Base-by-base conservation (phyloP, 495 filamentous ascomycete genomes). In the Cudoniella acicularis region DNA sequence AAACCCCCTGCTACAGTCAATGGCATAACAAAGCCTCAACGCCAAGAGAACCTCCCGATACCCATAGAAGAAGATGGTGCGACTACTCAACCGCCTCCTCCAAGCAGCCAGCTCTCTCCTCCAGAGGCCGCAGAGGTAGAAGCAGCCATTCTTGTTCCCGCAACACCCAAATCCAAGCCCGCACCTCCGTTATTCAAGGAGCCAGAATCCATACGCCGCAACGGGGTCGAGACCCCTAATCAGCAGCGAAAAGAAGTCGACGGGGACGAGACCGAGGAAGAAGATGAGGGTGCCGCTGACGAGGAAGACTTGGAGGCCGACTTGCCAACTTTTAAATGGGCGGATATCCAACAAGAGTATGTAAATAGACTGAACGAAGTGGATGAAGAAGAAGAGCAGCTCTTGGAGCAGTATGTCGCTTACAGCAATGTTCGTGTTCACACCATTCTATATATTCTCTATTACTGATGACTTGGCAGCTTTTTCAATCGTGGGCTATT, bases 311-410 rank as follows among this genome's bases (percentile, higher is more conserved):
- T 21, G 22, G 27, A 51, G 20, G 11, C 17, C 23, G 26, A 54
- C 3, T 24, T 68, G 10, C 11, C 68, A 4, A 65, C 74, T 13
- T 87, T 84, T 62, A 78, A 87, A 66, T 91, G 87, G 87, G 77
- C 83, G 6, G 81, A 86, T 40, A 80, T 93, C 17, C 77, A 89
- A 68, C 69, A 75, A 22, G 80, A 81, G 36, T 92, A 88, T 59
- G 64, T 79, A 30, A 72, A 79, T 48, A 79, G 79, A 25, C 82
- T 92, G 69, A 70, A 76, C 22, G 75, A 85, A 48, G 79, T 84
- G 22, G 75, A 83, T 43, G 70, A 73, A 16, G 67, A 80, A 0
- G 88, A 95, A 69, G 79, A 79, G 10, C 72, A 81, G 40, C 66
- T 92, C 11, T 73, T 83, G n/a, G n/a, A n/a, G n/a, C n/a, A n/a